phyloP scores from a whole-genome alignment of 1,284 basidiomycete genomes.

The Cutaneotrichosporon sp. region DNA sequence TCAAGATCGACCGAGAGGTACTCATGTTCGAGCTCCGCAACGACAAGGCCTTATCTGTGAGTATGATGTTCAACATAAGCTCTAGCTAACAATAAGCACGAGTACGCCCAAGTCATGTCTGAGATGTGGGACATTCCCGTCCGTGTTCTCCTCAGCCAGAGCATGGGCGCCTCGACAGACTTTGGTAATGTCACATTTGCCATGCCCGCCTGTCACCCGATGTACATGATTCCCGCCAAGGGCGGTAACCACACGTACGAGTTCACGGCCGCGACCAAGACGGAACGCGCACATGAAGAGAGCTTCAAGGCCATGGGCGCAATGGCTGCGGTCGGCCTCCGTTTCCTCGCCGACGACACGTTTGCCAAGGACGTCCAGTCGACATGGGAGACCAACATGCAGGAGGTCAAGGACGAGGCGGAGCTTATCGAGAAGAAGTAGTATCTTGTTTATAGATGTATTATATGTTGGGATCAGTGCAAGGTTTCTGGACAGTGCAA shows the following conservation, averaged over 20 bases:
- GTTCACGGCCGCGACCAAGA: constrained; percentile 24
- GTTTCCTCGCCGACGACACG: constrained; percentile 43
- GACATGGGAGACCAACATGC: constrained; percentile 31
- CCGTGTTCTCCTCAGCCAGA: constrained; percentile 9
- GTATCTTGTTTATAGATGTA: not conserved
- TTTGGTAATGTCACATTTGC: constrained; percentile 22
- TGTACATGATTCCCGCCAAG: constrained; percentile 24
- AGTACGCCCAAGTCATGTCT: constrained; percentile 15
- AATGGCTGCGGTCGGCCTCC: constrained; percentile 45
- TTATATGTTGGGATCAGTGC: not conserved
- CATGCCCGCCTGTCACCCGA: constrained; percentile 30
- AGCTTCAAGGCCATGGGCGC: constrained; percentile 41
- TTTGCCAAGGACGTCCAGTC: constrained; percentile 35
- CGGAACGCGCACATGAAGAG: constrained; percentile 31
- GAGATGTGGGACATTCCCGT: constrained; percentile 13
- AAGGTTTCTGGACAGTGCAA: no score
- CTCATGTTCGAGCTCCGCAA: constrained; percentile 60
- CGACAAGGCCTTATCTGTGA: constrained; percentile 24
- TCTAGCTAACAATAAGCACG: not conserved
- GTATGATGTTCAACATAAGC: not conserved
- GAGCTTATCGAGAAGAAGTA: not conserved
- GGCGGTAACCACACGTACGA: constrained; percentile 37
- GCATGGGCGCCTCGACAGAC: constrained; percentile 16
- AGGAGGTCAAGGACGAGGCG: constrained; percentile 14
- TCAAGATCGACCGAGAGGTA: constrained; percentile 56